Evolutionary conservation across 1,284 basidiomycete species (phyloP), one percentile per base, ranked within the genome.

Genomic region (Fomitopsis palustris): DNA sequence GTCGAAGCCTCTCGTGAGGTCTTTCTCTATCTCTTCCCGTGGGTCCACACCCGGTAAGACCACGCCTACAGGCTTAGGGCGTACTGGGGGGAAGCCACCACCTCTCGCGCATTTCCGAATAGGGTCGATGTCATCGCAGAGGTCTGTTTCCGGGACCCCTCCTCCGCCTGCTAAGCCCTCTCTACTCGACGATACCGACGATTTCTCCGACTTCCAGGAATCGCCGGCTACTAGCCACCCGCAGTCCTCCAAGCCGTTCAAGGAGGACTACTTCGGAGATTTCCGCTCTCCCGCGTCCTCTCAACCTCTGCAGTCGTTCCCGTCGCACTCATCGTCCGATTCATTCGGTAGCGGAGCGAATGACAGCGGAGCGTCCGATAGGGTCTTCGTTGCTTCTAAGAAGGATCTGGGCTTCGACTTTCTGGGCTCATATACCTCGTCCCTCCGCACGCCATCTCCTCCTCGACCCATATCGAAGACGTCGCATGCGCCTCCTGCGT

Each of bases 221-320:
- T 56, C 55, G 4, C 31, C 31, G 21, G 23, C 23, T 3, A 47
- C 55, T 7, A 14, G 14, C 16, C 29, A 43, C 16, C 45, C 43
- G 19, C 21, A n/a, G 31, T 37, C 55, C 6, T 23, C 64, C n/a
- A 35, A 54, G 19, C 31, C 62, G 5, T 62, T 62, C 45, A 67
- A 68, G 52, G 65, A 68, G 38, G 70, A 71, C 52, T 70, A 70
- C 31, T 74, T 73, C 55, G 65, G 72, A 2, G 72, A 72, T 56
- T 74, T 74, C 65, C 27, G 21, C 17, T 58, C 52, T 16, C 39
- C 38, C 33, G 57, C 51, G 27, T 35, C 42, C 31, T 37, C n/a
- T 14, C 31, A 35, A 17, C 49, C 52, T 25, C 23, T 45, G 23
- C 42, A 25, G 39, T 43, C 27, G 29, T 8, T 29, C 4, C 47